phyloP scores from a whole-genome alignment of 1,139 yeast genomes.

The Zygosaccharomyces sapae region DNA sequence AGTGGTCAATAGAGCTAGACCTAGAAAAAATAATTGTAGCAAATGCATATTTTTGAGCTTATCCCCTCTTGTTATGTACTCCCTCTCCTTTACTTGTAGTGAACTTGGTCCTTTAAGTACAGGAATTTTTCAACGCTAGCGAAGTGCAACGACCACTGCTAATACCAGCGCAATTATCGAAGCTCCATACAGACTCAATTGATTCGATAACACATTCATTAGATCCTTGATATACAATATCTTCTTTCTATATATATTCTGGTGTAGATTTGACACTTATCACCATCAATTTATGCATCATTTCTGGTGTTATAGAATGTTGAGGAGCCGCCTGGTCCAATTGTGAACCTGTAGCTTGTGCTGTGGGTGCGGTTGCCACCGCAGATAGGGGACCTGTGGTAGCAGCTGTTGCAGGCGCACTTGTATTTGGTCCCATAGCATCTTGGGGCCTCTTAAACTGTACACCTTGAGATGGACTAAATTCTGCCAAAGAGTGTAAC shows the following conservation, averaged over 20 bases:
- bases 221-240: too few species aligned
- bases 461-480: conserved; percentile 37
- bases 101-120: neutral
- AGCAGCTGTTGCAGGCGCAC: conserved; percentile 16
- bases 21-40: conserved; percentile 5
- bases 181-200: neutral
- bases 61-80: neutral
- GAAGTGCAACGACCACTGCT: neutral
- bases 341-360: conserved; percentile 13
- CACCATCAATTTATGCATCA: conserved; percentile 32
- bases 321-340: conserved; percentile 11
- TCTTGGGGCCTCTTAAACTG: conserved; percentile 23
- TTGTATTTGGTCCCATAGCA: conserved; percentile 12
- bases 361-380: conserved; percentile 19
- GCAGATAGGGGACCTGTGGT: conserved; percentile 17
- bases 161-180: neutral
- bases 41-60: neutral
- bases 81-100: neutral
- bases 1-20: conserved; percentile 10
- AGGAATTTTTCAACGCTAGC: neutral
- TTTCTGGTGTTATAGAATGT: conserved; percentile 27
- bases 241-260: conserved; percentile 24
- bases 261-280: conserved; percentile 34
- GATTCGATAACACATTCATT: too few species aligned
- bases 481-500: conserved; percentile 28